Evolutionary conservation across 441 rosid species (phyloP).

Genomic region (Capsella rubella): DNA sequence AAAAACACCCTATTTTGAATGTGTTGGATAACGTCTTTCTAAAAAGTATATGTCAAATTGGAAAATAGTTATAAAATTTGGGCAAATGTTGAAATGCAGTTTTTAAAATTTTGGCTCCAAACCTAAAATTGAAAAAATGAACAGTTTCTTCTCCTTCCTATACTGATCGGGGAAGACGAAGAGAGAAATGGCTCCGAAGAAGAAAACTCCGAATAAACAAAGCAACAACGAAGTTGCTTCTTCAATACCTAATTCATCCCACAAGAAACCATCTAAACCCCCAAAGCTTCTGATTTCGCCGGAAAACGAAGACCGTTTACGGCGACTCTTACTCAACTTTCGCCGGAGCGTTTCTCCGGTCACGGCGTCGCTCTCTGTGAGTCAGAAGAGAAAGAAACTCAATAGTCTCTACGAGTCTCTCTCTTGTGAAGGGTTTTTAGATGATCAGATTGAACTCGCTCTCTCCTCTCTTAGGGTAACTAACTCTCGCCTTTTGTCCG

Average conservation of each 20-base stretch:
- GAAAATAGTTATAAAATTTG: neutral
- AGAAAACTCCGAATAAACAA: constrained; percentile 63
- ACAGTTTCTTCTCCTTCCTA: neutral
- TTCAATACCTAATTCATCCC: constrained; percentile 10
- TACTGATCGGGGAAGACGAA: neutral
- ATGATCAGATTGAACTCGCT: constrained; percentile 86
- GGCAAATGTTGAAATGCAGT: neutral
- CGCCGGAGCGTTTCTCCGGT: constrained; percentile 45
- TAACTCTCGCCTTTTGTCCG: neutral
- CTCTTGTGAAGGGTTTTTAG: constrained; percentile 87
- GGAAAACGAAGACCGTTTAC: constrained; percentile 83
- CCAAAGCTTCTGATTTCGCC: constrained; percentile 84
- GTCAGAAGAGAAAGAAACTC: constrained; percentile 81
- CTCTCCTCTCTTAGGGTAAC: constrained; percentile 82
- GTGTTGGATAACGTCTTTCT: neutral
- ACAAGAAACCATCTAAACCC: constrained; percentile 51
- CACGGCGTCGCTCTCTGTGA: constrained; percentile 53
- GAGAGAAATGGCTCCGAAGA: constrained; percentile 72
- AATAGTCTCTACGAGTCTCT: constrained; percentile 73
- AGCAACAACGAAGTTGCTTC: constrained; percentile 40
- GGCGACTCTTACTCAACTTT: constrained; percentile 77
- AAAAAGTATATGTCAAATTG: neutral
- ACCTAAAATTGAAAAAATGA: neutral
- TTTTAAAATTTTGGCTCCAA: constrained; percentile 1
- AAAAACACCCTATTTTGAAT: neutral